Base-by-base conservation (phyloP, 345 rosid species). In the Salix brachista region DNA sequence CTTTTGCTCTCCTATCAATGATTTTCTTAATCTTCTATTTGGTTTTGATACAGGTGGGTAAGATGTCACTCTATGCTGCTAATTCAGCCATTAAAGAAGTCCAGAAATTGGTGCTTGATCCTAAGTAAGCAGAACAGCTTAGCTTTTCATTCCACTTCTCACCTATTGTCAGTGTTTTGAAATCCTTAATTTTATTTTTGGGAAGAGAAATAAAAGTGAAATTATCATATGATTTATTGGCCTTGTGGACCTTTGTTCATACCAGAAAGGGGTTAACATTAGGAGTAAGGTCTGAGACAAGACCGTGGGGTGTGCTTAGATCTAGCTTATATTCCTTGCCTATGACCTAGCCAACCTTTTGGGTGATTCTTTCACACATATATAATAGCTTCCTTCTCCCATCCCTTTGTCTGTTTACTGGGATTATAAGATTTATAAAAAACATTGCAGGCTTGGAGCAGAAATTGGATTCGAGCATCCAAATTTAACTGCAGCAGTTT, bases 41-140 rank as follows among this genome's bases (percentile, higher is more conserved):
- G 68, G 66, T 65, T 78, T 72, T 75, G 73, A n/a, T 79, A 79
- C 92, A 96, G 99, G 95, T 87, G 1, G 99, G 97, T 62, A 94
- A 96, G 85, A 91, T 89, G 70, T 90, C 97, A 16, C 77, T 96
- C 42, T 96, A 96, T 71, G 96, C 98, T 75, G 99, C 99, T 73
- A 94, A 97, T 86, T 92, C 96, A 74, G 94, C 96, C 68, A 96
- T 96, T 77, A 96, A 92, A 85, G 99, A 96, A 83, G 92, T 94
- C 77, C 96, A 94, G 87, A 91, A 90, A 83, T 83, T 94, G 88
- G 94, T 94, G 58, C 95, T 92, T 74, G 97, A 92, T 83, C 91
- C 98, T 50, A 92, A 90, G 98, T 92, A 89, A 91, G 94, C 78
- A 41, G 75, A 74, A 18, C 28, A 11, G 56, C 69, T 61, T 26